Evolutionary conservation across 73 alveolate genomes (phyloP), one percentile per base, ranked within the genome.

Genomic region (Paramecium sonneborni): DNA sequence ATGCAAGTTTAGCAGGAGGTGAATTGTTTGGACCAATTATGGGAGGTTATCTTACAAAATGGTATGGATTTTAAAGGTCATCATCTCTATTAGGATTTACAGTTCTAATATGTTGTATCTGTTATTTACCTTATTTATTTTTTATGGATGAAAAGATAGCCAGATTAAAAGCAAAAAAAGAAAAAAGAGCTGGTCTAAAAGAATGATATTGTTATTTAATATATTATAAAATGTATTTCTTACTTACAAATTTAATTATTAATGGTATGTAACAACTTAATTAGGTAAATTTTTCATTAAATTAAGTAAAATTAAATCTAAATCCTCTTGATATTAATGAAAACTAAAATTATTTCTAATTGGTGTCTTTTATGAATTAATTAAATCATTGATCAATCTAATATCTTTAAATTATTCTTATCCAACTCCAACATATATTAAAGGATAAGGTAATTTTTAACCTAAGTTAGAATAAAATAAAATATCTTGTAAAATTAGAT

Each of bases 1-100:
- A 74, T 74, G 10, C 87, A 14, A 35, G 87, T 74, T 21, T 35
- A 35, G 87, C 87, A 15, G 58, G 37, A 12, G 87, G 87, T 8
- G 87, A 74, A 43, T 15, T 74, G 10, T 32, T 74, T 30, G 87
- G 87, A 14, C 87, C 87, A 34, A 32, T 74, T 15, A 7, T 20
- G 21, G 87, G 87, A 1, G 87, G 87, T 3, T 74, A 74, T 74
- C n/a, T 74, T 2, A 38, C 67, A 7, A 38, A 74, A 74, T 35
- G 46, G 34, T 74, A 32, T 74, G 87, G 87, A 74, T 74, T 32
- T 38, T 24, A 74, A 38, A 32, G 87, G 8, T 32, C 62, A 12
- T 32, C 87, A 74, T 32, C 87, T 15, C 34, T 32, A 14, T 74
- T 74, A 6, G 87, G 87, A 3, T 34, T 28, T 32, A 28, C 57